Percentiles rank a stretch among this genome's conserved stretches.
phyloP scores from a whole-genome alignment of 768 basidiomycete genomes.

The Lactarius hatsudake region DNA sequence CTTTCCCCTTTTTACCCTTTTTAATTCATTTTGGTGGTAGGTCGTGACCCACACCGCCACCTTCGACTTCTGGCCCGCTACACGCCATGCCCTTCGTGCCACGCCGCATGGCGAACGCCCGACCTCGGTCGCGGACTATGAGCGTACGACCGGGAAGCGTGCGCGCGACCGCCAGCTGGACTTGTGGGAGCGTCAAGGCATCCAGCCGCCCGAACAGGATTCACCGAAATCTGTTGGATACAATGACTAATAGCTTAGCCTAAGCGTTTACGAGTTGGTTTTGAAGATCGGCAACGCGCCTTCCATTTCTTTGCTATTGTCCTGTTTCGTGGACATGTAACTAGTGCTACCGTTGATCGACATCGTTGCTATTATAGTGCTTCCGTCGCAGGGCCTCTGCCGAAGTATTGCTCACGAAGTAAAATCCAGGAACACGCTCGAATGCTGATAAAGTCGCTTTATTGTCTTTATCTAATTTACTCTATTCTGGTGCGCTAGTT shows the following conservation, averaged over 20 bases:
- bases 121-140: slow-evolving; percentile 70
- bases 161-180: slow-evolving; percentile 74
- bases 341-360: neutral
- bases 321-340: too few species aligned
- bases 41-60: slow-evolving; percentile 75
- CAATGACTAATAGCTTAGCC: slow-evolving; percentile 44
- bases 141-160: slow-evolving; percentile 55
- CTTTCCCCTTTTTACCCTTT: neutral
- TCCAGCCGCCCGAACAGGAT: slow-evolving; percentile 38
- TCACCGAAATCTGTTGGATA: slow-evolving; percentile 50
- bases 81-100: slow-evolving; percentile 73
- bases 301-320: neutral
- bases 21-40: slow-evolving; percentile 34
- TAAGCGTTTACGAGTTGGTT: neutral
- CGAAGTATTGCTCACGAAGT: too few species aligned
- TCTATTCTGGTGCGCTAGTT: too few species aligned
- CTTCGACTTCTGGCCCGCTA: slow-evolving; percentile 79
- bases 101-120: slow-evolving; percentile 82
- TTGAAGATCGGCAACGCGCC: neutral
- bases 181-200: slow-evolving; percentile 65
- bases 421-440: too few species aligned
- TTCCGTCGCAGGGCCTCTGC: neutral
- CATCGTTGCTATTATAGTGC: neutral
- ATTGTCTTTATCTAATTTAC: too few species aligned
- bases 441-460: too few species aligned